Evolutionary conservation across 495 filamentous ascomycete species (phyloP).

Genomic region (Talaromyces stipitatus): DNA sequence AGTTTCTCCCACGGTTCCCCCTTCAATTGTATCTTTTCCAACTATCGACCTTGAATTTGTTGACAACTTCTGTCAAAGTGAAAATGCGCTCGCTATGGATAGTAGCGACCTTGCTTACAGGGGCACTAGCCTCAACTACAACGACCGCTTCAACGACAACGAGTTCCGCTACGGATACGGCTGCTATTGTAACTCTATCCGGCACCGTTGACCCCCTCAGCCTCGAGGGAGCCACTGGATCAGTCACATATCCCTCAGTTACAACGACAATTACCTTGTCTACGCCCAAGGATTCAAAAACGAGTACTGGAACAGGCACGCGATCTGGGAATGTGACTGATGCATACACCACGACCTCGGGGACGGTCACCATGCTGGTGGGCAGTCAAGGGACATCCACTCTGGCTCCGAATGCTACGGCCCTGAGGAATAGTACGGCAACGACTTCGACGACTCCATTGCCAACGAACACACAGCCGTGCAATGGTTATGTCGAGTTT

Average conservation of each 20-base stretch:
- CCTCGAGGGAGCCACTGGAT: neutral
- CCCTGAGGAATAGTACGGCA: conserved; percentile 14
- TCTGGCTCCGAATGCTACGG: conserved; percentile 29
- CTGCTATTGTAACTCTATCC: conserved; percentile 7
- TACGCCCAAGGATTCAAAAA: conserved; percentile 10
- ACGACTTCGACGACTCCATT: conserved; percentile 31
- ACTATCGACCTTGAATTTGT: neutral
- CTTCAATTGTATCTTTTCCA: neutral
- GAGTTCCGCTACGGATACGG: conserved; percentile 14
- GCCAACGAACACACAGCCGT: conserved; percentile 63
- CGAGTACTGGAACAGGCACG: conserved; percentile 10
- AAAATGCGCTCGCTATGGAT: conserved; percentile 5
- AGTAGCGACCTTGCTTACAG: neutral
- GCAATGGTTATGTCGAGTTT: conserved; percentile 82
- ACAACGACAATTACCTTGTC: conserved; percentile 8
- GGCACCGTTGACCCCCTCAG: neutral
- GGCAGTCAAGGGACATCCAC: conserved; percentile 26
- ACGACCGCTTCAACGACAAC: conserved; percentile 3
- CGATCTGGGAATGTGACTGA: conserved; percentile 25
- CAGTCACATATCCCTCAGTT: conserved; percentile 5
- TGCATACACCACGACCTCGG: conserved; percentile 17
- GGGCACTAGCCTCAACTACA: neutral
- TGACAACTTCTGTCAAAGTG: neutral
- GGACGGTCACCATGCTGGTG: conserved; percentile 32
- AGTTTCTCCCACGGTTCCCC: neutral